Evolutionary conservation across 352 stramenopile species (phyloP).

Genomic region (Pythium scleroteichum): DNA sequence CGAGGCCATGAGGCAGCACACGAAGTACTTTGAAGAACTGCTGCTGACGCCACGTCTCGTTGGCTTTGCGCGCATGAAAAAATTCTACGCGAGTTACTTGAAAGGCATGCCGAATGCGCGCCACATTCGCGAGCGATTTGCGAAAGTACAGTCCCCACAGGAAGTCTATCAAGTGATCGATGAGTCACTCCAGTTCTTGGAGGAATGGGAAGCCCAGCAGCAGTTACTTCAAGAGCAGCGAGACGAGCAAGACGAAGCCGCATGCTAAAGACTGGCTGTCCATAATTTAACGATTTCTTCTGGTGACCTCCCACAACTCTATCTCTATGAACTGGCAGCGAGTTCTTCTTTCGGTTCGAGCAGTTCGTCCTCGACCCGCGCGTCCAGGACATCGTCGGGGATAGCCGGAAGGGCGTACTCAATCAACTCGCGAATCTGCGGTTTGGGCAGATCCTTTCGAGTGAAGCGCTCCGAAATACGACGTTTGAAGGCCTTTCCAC

Average conservation of each 20-base stretch:
- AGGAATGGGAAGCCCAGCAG: slow-evolving; percentile 23
- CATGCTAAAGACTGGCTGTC: not conserved
- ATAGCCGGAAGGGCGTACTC: slow-evolving; percentile 68
- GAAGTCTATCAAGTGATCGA: slow-evolving; percentile 67
- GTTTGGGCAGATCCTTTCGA: slow-evolving; percentile 52
- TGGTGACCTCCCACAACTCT: not conserved
- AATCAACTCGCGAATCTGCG: slow-evolving; percentile 73
- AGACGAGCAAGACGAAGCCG: not conserved
- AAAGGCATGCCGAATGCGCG: slow-evolving; percentile 73
- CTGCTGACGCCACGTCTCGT: slow-evolving; percentile 45
- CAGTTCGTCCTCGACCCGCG: slow-evolving; percentile 63
- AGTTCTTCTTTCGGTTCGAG: not conserved
- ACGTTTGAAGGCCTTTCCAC: slow-evolving; percentile 82
- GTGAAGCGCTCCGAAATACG: slow-evolving; percentile 69
- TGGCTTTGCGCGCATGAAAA: slow-evolving; percentile 76
- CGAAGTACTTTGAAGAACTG: slow-evolving; percentile 67
- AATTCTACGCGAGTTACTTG: slow-evolving; percentile 77
- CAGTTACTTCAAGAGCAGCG: slow-evolving; percentile 8
- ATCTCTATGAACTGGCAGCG: not conserved
- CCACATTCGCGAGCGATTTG: slow-evolving; percentile 62
- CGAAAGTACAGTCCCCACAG: slow-evolving; percentile 38
- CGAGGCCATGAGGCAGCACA: slow-evolving; percentile 62
- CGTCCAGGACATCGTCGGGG: slow-evolving; percentile 72
- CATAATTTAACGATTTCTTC: not conserved
- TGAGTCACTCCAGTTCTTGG: slow-evolving; percentile 43